Percentiles rank a stretch among this genome's conserved stretches.
Conservation (phyloP, 371 early-diverging fungal genomes). For the Rhizopus stolonifer region DNA sequence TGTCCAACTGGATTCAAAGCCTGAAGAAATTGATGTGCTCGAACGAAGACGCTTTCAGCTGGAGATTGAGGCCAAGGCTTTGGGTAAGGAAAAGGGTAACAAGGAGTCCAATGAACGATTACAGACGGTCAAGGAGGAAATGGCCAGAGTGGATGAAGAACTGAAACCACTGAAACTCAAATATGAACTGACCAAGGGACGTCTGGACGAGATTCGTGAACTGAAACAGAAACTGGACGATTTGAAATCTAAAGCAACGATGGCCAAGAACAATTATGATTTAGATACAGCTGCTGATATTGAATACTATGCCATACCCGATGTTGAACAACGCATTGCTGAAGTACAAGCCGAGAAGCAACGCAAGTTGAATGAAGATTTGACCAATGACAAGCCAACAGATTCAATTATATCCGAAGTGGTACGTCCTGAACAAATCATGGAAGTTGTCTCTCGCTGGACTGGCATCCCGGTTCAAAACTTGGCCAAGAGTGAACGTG, state of each 20-base stretch:
- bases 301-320: constrained; percentile 88
- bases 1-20: constrained; percentile 94
- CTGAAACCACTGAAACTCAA: constrained; percentile 85
- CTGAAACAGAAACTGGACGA: constrained; percentile 88
- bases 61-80: constrained; percentile 93
- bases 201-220: constrained; percentile 84
- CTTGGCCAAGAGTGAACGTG: constrained; percentile 77
- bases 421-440: constrained; percentile 85
- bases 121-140: constrained; percentile 78
- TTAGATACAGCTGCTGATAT: constrained; percentile 79
- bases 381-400: constrained; percentile 40
- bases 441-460: constrained; percentile 83
- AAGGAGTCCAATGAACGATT: constrained; percentile 78
- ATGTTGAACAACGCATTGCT: constrained; percentile 69
- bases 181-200: constrained; percentile 82
- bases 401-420: constrained; percentile 69
- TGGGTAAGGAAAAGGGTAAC: constrained; percentile 89
- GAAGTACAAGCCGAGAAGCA: constrained; percentile 51
- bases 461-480: constrained; percentile 89
- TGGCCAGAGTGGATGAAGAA: constrained; percentile 79
- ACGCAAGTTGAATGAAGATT: constrained; percentile 58
- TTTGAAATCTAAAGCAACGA: constrained; percentile 78
- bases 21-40: constrained; percentile 92
- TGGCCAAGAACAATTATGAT: constrained; percentile 83
- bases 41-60: constrained; percentile 89